These are phyloP conservation scores for Bidens hawaiensis DNA, from an alignment of 140 eudicot species.

Conservation along the genomic window DNA sequence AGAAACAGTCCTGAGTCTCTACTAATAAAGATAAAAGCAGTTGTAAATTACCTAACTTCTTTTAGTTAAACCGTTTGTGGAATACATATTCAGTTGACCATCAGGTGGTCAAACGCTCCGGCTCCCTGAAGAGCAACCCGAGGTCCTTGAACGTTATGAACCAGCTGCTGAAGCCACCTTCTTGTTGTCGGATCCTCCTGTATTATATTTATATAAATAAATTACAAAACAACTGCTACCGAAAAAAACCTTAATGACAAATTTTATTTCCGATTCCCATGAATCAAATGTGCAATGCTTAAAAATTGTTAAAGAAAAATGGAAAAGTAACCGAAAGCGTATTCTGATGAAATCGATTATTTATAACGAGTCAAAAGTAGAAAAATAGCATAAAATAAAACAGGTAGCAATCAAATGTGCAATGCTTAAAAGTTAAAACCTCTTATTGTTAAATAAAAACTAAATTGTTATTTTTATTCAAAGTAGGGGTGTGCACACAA, in stretches of 20 bases:
- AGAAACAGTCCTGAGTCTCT: slow-evolving; percentile 1
- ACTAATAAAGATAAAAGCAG: neutral
- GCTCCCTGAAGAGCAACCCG: slow-evolving; percentile 72
- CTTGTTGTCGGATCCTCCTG: slow-evolving; percentile 85
- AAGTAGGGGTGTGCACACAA: too few relatives aligned
- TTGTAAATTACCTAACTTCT: neutral
- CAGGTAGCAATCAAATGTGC: too few relatives aligned
- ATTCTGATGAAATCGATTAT: neutral
- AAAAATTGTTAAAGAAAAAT: neutral
- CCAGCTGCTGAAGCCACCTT: slow-evolving; percentile 80
- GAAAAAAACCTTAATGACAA: too few relatives aligned
- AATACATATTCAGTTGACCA: slow-evolving; percentile 36
- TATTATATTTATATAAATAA: neutral
- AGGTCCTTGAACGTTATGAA: slow-evolving; percentile 74
- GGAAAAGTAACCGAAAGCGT: neutral
- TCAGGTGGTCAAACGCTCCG: slow-evolving; percentile 74
- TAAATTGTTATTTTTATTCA: too few relatives aligned
- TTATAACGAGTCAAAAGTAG: neutral
- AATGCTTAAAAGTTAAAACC: too few relatives aligned
- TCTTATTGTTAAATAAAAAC: too few relatives aligned
- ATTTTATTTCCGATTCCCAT: too few relatives aligned
- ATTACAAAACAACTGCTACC: neutral
- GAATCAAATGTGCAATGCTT: neutral
- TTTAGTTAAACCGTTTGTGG: slow-evolving; percentile 2
- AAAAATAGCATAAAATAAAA: too few relatives aligned